Evolutionary conservation across 805 yeast genomes (phyloP), one percentile per base, ranked within the genome.

Genomic region (Hanseniaspora meyeri): DNA sequence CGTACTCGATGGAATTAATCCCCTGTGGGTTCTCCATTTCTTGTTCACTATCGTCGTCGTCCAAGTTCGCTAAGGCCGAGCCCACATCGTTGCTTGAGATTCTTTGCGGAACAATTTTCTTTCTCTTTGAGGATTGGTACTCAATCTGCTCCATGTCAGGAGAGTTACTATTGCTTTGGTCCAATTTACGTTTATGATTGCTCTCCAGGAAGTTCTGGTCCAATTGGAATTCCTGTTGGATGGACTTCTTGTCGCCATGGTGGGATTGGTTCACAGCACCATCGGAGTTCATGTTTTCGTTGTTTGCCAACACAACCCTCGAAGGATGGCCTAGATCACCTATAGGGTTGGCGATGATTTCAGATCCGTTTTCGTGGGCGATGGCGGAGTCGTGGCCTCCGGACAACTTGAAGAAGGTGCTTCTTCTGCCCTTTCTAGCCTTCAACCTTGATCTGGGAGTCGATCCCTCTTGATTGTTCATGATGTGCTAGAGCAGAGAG

Each of bases 221-320:
- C 29, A 51, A 34, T 43, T 51, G 55, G 20, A 51, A 51, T 24
- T 51, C 55, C 11, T 51, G 38, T 3, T 51, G 55, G 9, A 51
- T 43, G 9, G 55, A 24, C 19, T 43, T 51, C 45, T 51, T 51
- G 43, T 40, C 47, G 12, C 49, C 49, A 6, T n/a, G n/a, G 10
- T 31, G 20, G 24, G n/a, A n/a, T n/a, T 31, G 11, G 17, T 37
- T 31, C 11, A 7, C 5, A 17, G 34, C 38, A 12, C 20, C 19
- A 9, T 51, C 37, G 10, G 29, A 40, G 29, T 40, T 14, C 29
- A 32, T 34, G 32, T 49, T 38, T 9, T 49, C 39, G 10, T 37
- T 49, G 43, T 27, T 37, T 3, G 38, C 16, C 14, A 40, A 39
- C 1, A 46, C 40, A 8, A 43, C 39, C 34, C 49, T 51, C 12